These are phyloP conservation scores for Kockovaella imperatae DNA, from an alignment of 768 basidiomycete species.

Conservation along the genomic window DNA sequence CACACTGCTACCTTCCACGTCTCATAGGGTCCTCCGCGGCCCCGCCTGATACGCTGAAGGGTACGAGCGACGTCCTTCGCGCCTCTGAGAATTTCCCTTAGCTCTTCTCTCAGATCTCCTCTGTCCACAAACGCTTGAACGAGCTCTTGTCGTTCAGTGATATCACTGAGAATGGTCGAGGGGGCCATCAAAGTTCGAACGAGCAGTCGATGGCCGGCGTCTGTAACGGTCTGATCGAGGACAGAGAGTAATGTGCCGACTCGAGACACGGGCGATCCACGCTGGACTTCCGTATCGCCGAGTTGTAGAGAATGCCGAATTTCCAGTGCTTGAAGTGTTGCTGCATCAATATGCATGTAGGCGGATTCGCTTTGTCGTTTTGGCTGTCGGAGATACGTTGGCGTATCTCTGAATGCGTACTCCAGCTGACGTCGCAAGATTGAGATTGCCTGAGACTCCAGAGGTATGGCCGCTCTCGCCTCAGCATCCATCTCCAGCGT, in stretches of 20 bases:
- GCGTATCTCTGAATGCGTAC: conserved; percentile 36
- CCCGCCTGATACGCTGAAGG: conserved; percentile 33
- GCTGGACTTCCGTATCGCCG: conserved; percentile 10
- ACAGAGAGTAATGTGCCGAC: conserved; percentile 41
- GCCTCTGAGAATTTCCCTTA: conserved; percentile 22
- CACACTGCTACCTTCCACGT: conserved; percentile 33
- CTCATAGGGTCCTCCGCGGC: conserved; percentile 30
- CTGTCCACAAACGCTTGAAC: conserved; percentile 36
- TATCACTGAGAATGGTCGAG: conserved; percentile 21
- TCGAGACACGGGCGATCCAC: conserved; percentile 25
- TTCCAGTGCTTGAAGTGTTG: conserved; percentile 41
- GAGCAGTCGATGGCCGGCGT: conserved; percentile 38
- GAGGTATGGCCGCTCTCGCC: not conserved
- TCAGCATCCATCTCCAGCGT: not conserved
- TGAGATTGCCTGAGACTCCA: conserved; percentile 27
- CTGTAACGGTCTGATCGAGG: conserved; percentile 33
- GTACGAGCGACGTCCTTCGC: conserved; percentile 37
- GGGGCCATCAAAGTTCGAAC: conserved; percentile 38
- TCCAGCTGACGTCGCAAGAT: conserved; percentile 33
- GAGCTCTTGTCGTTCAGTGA: conserved; percentile 30
- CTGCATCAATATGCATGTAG: conserved; percentile 43
- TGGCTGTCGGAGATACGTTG: conserved; percentile 28
- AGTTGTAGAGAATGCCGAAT: conserved; percentile 40
- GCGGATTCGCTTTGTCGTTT: conserved; percentile 17
- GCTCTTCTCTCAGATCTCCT: conserved; percentile 29